phyloP scores from a whole-genome alignment of 208 protist genomes.

The Crithidia mellificae region DNA sequence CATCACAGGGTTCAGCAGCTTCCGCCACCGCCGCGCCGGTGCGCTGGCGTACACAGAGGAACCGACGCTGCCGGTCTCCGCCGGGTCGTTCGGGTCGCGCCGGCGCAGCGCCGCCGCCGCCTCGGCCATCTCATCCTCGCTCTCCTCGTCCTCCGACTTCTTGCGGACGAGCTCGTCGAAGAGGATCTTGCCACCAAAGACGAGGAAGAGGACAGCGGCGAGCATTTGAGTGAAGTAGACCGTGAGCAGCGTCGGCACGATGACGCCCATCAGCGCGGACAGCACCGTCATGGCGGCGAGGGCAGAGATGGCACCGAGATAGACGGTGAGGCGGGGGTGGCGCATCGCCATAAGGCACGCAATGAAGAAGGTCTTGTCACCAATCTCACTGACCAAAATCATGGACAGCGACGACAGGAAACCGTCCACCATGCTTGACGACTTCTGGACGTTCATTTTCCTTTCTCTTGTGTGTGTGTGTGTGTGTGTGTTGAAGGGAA shows the following conservation, averaged over 20 bases:
- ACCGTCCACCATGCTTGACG: conserved; percentile 47
- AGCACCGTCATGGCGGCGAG: conserved; percentile 95
- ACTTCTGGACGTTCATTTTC: conserved; percentile 21
- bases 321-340: conserved; percentile 79
- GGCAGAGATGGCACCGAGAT: conserved; percentile 82
- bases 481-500: too few species aligned
- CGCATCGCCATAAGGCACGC: conserved; percentile 96
- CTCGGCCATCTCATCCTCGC: conserved; percentile 90
- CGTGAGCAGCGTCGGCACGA: conserved; percentile 84
- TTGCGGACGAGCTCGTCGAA: conserved; percentile 74
- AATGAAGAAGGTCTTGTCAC: conserved; percentile 98
- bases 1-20: conserved; percentile 71
- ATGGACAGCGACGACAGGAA: conserved; percentile 90
- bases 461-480: too few species aligned
- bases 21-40: conserved; percentile 51
- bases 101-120: conserved; percentile 75
- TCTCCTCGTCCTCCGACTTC: conserved; percentile 58
- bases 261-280: conserved; percentile 81
- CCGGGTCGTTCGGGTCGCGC: conserved; percentile 68
- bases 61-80: conserved; percentile 57
- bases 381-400: conserved; percentile 93
- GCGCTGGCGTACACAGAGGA: conserved; percentile 45
- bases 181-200: conserved; percentile 90
- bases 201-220: conserved; percentile 87
- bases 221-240: conserved; percentile 86